phyloP scores from a whole-genome alignment of 129 eudicot species.

The Dittrichia graveolens region DNA sequence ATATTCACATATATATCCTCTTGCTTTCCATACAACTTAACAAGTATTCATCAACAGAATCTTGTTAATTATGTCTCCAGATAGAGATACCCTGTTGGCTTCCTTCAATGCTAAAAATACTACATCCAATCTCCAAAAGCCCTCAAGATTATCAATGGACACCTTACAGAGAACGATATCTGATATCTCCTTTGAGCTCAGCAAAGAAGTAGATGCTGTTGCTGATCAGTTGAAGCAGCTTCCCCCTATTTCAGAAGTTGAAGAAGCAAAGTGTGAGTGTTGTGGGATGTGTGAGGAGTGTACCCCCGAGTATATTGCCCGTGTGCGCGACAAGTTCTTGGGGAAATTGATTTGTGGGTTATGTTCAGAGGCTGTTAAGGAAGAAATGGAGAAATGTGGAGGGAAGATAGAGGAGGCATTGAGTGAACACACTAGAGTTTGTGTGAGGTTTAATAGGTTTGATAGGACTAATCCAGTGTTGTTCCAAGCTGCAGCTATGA shows the following conservation, averaged over 20 bases:
- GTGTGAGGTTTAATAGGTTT: constrained; percentile 69
- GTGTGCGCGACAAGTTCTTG: constrained; percentile 51
- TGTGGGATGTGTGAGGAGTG: constrained; percentile 95
- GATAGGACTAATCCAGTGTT: constrained; percentile 80
- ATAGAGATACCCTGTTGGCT: constrained; percentile 37
- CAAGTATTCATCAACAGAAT: neutral
- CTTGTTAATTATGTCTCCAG: constrained; percentile 49
- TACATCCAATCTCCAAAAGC: constrained; percentile 40
- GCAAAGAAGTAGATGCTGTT: constrained; percentile 47
- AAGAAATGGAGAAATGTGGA: constrained; percentile 81
- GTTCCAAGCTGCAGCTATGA: constrained; percentile 84
- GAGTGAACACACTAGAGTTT: constrained; percentile 65
- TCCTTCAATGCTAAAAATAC: constrained; percentile 29
- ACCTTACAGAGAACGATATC: constrained; percentile 75
- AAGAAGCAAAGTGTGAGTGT: constrained; percentile 92
- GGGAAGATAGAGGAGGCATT: constrained; percentile 70
- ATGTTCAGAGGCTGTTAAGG: constrained; percentile 87
- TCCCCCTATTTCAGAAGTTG: constrained; percentile 75
- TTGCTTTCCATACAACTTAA: neutral
- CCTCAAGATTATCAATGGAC: constrained; percentile 60
- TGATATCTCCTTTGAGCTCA: constrained; percentile 66
- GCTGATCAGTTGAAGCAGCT: constrained; percentile 36
- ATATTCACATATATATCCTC: neutral
- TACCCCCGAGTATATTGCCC: constrained; percentile 65
- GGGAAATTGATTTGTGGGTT: constrained; percentile 89